Conservation (phyloP, 2,329 filamentous ascomycete species). For the Botryosphaeria dothidea region DNA sequence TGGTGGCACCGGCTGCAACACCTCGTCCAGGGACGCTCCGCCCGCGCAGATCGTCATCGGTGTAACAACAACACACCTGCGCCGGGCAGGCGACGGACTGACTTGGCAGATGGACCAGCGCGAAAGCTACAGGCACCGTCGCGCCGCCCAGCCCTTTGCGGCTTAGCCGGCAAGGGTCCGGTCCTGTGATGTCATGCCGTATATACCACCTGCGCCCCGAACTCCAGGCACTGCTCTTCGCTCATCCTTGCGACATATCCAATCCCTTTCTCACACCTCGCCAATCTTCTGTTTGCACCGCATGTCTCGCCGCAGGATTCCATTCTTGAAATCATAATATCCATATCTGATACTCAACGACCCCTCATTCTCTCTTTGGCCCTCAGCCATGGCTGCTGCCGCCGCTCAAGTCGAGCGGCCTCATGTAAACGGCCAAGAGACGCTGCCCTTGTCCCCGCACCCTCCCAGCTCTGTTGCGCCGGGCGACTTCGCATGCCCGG, state of each 20-base stretch:
- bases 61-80: not conserved
- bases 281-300: not conserved
- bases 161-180: slow-evolving; percentile 23
- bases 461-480: not conserved
- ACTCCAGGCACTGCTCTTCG: not conserved
- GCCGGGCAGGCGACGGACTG: not conserved
- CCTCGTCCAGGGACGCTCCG: not conserved
- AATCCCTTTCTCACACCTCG: not conserved
- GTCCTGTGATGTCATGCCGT: slow-evolving; percentile 32
- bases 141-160: not conserved
- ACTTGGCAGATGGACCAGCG: slow-evolving; percentile 2
- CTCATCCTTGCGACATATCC: slow-evolving; percentile 4
- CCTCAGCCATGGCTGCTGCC: slow-evolving; percentile 2
- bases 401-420: not conserved
- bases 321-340: not conserved
- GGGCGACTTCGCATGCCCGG: slow-evolving; percentile 36
- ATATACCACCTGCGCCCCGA: not conserved
- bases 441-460: not conserved
- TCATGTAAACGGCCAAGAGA: not conserved
- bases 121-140: not conserved
- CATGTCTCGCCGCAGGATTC: not conserved
- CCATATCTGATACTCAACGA: not conserved
- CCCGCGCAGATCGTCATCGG: not conserved
- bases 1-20: not conserved
- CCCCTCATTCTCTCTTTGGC: not conserved